Conservation (phyloP, 2,329 filamentous ascomycete genomes). For the Pseudocercospora cruenta region DNA sequence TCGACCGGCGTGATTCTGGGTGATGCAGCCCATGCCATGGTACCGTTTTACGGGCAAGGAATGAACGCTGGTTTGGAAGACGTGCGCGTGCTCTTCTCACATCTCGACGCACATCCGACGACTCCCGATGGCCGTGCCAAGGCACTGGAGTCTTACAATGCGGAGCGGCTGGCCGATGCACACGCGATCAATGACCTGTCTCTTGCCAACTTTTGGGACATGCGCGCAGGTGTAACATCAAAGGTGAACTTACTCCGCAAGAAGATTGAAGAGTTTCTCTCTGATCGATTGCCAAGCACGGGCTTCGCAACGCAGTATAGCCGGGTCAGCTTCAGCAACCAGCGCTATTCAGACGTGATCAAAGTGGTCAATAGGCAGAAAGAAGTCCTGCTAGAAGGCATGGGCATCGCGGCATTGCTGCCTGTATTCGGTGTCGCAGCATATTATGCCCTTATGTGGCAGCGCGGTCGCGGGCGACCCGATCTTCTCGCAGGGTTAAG, state of each 20-base stretch:
- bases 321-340: slow-evolving; percentile 89
- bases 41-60: slow-evolving; percentile 97
- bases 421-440: slow-evolving; percentile 31
- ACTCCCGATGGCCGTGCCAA: slow-evolving; percentile 41
- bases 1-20: slow-evolving; percentile 82
- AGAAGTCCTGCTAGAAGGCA: slow-evolving; percentile 40
- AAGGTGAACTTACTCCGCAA: slow-evolving; percentile 80
- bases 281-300: slow-evolving; percentile 71
- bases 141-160: slow-evolving; percentile 74
- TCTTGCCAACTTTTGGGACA: slow-evolving; percentile 88
- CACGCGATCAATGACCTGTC: slow-evolving; percentile 92
- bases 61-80: slow-evolving; percentile 98
- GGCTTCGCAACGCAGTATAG: slow-evolving; percentile 95
- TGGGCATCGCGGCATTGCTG: slow-evolving; percentile 54
- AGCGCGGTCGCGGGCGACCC: slow-evolving; percentile 20
- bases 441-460: slow-evolving; percentile 36
- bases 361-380: slow-evolving; percentile 71
- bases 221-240: slow-evolving; percentile 82
- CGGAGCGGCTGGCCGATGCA: slow-evolving; percentile 73
- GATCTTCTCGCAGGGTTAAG: slow-evolving; percentile 20
- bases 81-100: slow-evolving; percentile 81
- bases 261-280: slow-evolving; percentile 80
- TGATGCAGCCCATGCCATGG: slow-evolving; percentile 95
- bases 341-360: slow-evolving; percentile 84
- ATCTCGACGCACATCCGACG: slow-evolving; percentile 70